Evolutionary conservation across 106 monocot genomes (phyloP).

Genomic region (Dioscorea zingiberensis): DNA sequence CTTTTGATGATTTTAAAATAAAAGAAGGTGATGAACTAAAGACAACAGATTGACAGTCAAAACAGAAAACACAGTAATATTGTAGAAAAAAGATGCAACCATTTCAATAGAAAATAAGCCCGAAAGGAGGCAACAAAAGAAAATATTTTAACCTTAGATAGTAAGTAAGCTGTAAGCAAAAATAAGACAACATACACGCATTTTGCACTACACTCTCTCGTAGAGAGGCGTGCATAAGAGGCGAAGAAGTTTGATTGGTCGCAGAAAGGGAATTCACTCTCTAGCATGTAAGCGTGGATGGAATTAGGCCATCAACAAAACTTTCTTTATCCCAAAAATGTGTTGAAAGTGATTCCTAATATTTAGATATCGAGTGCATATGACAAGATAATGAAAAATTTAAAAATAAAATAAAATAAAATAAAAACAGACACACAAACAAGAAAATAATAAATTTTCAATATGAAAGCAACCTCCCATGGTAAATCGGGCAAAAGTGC

Average conservation of each 20-base stretch:
- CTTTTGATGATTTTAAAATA: too few relatives aligned
- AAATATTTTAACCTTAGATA: too few relatives aligned
- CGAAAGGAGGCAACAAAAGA: too few relatives aligned
- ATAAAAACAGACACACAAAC: too few relatives aligned
- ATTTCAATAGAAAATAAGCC: too few relatives aligned
- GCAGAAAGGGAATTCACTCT: conserved; percentile 82
- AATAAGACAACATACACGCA: conserved; percentile 65
- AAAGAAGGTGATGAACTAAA: too few relatives aligned
- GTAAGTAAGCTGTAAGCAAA: too few relatives aligned
- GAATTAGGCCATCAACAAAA: conserved; percentile 86
- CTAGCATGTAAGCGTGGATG: conserved; percentile 73
- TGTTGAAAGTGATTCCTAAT: conserved; percentile 78
- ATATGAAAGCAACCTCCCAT: conserved; percentile 45
- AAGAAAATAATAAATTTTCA: background rate
- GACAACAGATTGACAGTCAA: too few relatives aligned
- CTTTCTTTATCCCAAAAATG: conserved; percentile 97
- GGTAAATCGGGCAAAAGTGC: conserved; percentile 66
- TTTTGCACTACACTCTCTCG: conserved; percentile 77
- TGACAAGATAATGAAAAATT: background rate
- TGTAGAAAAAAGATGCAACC: too few relatives aligned
- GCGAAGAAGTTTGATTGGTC: conserved; percentile 40
- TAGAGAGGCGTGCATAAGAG: conserved; percentile 82
- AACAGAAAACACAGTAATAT: too few relatives aligned
- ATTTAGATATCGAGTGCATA: background rate
- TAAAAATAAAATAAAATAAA: background rate